phyloP scores from a whole-genome alignment of 2,329 filamentous ascomycete species.

The Didymella keratinophila region DNA sequence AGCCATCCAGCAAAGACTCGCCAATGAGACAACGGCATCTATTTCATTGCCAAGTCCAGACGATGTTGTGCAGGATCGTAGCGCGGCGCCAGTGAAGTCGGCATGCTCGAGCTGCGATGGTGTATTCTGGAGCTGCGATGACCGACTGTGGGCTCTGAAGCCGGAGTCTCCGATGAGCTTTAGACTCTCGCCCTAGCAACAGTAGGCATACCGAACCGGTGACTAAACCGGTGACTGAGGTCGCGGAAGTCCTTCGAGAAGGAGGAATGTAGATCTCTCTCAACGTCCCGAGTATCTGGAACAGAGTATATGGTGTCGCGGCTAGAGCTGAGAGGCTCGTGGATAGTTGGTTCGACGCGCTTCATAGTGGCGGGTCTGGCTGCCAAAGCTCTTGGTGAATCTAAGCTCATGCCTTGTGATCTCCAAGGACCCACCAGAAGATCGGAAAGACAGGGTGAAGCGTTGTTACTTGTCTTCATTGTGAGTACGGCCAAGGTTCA shows the following conservation, averaged over 20 bases:
- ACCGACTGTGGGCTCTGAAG: neutral
- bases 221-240: neutral
- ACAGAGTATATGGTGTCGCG: conserved; percentile 13
- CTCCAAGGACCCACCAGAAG: conserved; percentile 3
- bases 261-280: conserved; percentile 6
- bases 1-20: neutral
- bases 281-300: conserved; percentile 5
- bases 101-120: neutral
- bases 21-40: neutral
- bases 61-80: neutral
- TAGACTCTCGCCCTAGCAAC: neutral
- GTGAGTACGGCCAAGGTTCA: neutral
- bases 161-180: conserved; percentile 10
- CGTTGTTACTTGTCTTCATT: conserved; percentile 1
- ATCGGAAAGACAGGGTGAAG: conserved; percentile 6
- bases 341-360: conserved; percentile 6
- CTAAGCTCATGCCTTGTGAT: conserved; percentile 11
- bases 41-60: neutral
- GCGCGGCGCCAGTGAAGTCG: neutral
- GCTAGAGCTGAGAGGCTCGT: conserved; percentile 10
- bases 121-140: neutral
- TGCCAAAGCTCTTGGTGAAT: conserved; percentile 12
- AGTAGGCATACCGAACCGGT: neutral
- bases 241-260: neutral
- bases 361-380: conserved; percentile 18